phyloP scores from a whole-genome alignment of 306 rosid genomes.

The Ziziphus jujuba region DNA sequence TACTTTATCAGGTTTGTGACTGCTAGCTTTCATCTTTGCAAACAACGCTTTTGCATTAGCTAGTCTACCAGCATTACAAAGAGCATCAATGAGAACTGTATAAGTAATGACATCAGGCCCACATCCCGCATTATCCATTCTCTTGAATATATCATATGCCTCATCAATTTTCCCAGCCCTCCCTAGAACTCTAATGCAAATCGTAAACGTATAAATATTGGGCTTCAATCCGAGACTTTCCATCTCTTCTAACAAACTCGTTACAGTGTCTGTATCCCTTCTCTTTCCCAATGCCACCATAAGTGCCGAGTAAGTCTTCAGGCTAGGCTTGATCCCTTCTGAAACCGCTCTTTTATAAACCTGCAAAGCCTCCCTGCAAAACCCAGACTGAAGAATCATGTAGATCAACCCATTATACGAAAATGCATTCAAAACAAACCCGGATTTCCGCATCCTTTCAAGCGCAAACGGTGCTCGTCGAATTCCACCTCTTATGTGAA shows the following conservation, averaged over 20 bases:
- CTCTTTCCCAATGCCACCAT: slow-evolving; percentile 89
- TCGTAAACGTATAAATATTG: slow-evolving; percentile 83
- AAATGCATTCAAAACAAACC: slow-evolving; percentile 80
- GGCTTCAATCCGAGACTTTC: slow-evolving; percentile 79
- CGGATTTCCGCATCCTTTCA: slow-evolving; percentile 59
- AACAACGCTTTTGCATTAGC: slow-evolving; percentile 67
- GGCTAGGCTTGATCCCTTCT: slow-evolving; percentile 80
- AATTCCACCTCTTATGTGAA: slow-evolving; percentile 75
- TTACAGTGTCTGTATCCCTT: slow-evolving; percentile 69
- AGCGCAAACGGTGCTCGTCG: slow-evolving; percentile 61
- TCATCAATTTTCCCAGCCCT: slow-evolving; percentile 81
- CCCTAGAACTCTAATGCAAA: slow-evolving; percentile 90
- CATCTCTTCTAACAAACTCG: slow-evolving; percentile 81
- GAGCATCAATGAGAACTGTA: slow-evolving; percentile 90
- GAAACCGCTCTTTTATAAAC: slow-evolving; percentile 67
- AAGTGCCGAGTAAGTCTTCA: slow-evolving; percentile 89
- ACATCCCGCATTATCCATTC: slow-evolving; percentile 87
- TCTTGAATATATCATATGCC: slow-evolving; percentile 64
- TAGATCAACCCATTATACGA: slow-evolving; percentile 89
- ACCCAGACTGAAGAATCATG: slow-evolving; percentile 69
- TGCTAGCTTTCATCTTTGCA: slow-evolving; percentile 59
- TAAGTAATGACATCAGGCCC: slow-evolving; percentile 91
- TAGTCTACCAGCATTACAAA: slow-evolving; percentile 69
- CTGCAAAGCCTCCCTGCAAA: slow-evolving; percentile 65
- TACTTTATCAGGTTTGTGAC: slow-evolving; percentile 80